A percentile compares a stretch with the other conserved stretches of the same genome.
Evolutionary conservation across 805 yeast species (phyloP).

Genomic region (Metschnikowia orientalis): DNA sequence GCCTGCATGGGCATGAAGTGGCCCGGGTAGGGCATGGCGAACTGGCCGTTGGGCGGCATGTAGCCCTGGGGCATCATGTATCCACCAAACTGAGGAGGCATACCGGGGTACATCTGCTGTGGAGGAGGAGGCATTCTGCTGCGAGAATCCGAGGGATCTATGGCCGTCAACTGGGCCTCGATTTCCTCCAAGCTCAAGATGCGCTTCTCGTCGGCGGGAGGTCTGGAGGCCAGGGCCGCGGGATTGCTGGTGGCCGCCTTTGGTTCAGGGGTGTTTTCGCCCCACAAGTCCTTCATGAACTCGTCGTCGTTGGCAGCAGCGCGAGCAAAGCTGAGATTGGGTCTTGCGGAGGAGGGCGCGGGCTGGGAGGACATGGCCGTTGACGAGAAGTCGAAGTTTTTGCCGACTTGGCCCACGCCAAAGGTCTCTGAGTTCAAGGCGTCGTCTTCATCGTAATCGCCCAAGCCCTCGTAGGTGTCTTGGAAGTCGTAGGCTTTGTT

Average conservation of each 20-base stretch:
- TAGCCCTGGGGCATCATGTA: conserved; percentile 40
- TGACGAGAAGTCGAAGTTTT: conserved; percentile 63
- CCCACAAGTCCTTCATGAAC: conserved; percentile 45
- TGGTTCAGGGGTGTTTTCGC: conserved; percentile 30
- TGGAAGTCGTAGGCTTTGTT: conserved; percentile 63
- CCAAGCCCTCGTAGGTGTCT: conserved; percentile 77
- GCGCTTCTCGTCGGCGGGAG: conserved; percentile 31
- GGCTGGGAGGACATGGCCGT: conserved; percentile 16
- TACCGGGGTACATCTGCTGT: conserved; percentile 32
- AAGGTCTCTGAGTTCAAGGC: conserved; percentile 79
- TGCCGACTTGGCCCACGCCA: conserved; percentile 53
- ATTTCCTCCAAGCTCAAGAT: conserved; percentile 76
- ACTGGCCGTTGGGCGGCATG: conserved; percentile 35
- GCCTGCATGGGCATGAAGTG: conserved; percentile 22
- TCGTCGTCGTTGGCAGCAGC: conserved; percentile 41
- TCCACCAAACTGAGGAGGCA: conserved; percentile 33
- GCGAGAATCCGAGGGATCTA: conserved; percentile 29
- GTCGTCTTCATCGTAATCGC: conserved; percentile 67
- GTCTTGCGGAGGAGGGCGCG: conserved; percentile 18
- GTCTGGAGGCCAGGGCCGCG: conserved; percentile 32
- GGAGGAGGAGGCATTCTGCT: conserved; percentile 17
- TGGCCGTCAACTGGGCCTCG: conserved; percentile 67
- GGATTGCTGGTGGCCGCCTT: conserved; percentile 10
- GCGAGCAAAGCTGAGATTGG: conserved; percentile 38
- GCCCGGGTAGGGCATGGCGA: conserved; percentile 24